Conservation (phyloP, 2,329 filamentous ascomycete genomes). For the Geosmithia morbida region DNA sequence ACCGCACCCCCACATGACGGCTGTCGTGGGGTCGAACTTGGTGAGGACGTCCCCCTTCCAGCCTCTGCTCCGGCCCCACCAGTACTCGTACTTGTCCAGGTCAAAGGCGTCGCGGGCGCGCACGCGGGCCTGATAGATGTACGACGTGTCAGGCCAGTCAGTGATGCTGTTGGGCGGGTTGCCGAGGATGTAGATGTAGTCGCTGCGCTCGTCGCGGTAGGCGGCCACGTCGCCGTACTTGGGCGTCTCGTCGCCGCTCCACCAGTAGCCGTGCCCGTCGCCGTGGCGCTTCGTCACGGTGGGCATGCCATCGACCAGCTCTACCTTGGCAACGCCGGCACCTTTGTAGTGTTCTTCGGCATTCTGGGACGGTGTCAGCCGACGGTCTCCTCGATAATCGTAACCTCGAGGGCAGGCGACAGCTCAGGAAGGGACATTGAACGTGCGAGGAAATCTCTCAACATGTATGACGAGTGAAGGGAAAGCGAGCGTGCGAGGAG, state of each 20-base stretch:
- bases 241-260: constrained; percentile 13
- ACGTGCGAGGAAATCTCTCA: no score
- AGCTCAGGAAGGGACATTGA: no score
- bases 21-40: constrained; percentile 17
- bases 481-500: no score
- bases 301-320: constrained; percentile 16
- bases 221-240: constrained; percentile 22
- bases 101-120: constrained; percentile 18
- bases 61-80: constrained; percentile 20
- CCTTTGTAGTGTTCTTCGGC: constrained; percentile 16
- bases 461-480: no score
- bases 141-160: constrained; percentile 10
- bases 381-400: background rate
- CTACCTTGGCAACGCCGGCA: constrained; percentile 19
- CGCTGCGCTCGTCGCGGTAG: constrained; percentile 20
- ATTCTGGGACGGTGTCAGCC: constrained; percentile 10
- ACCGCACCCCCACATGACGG: constrained; percentile 20
- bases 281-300: constrained; percentile 18
- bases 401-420: no score
- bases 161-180: constrained; percentile 16
- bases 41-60: constrained; percentile 18
- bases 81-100: constrained; percentile 21
- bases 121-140: constrained; percentile 22
- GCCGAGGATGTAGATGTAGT: constrained; percentile 22
- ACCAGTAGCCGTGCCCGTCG: constrained; percentile 17